These are phyloP conservation scores for Nicotiana otophora DNA, from an alignment of 257 asterid species.

Conservation along the genomic window DNA sequence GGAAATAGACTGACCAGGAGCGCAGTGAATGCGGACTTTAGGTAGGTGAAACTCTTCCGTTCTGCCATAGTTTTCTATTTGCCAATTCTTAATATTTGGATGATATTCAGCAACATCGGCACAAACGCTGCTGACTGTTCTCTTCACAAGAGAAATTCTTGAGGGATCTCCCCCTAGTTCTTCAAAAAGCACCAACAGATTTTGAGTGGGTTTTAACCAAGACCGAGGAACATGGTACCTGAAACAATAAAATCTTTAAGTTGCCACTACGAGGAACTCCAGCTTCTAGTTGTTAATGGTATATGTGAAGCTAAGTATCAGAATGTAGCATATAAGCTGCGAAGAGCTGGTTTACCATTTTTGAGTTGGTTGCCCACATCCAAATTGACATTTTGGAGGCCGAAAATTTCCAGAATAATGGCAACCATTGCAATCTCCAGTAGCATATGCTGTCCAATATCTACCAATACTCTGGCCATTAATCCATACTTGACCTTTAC, in stretches of 20 bases:
- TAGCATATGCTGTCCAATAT: constrained; percentile 72
- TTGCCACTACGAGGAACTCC: neutral
- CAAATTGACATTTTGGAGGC: constrained; percentile 67
- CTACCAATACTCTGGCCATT: constrained; percentile 86
- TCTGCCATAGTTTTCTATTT: constrained; percentile 64
- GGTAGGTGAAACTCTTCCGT: constrained; percentile 55
- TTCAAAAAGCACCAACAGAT: constrained; percentile 77
- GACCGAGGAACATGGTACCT: constrained; percentile 93
- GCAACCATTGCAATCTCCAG: constrained; percentile 71
- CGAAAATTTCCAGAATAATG: constrained; percentile 55
- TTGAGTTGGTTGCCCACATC: constrained; percentile 92
- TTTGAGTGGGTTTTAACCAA: constrained; percentile 76
- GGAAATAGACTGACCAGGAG: constrained; percentile 59
- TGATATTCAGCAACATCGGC: constrained; percentile 83
- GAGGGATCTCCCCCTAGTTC: constrained; percentile 93
- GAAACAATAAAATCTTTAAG: constrained; percentile 14
- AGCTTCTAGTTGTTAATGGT: neutral
- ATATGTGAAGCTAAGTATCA: neutral
- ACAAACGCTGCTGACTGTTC: constrained; percentile 67
- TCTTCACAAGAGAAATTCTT: constrained; percentile 60
- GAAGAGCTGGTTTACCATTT: constrained; percentile 45
- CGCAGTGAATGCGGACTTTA: constrained; percentile 68
- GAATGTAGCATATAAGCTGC: neutral
- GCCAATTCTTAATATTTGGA: constrained; percentile 79
- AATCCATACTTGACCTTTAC: constrained; percentile 90